Conservation (phyloP, 306 rosid genomes). For the Purshia tridentata region DNA sequence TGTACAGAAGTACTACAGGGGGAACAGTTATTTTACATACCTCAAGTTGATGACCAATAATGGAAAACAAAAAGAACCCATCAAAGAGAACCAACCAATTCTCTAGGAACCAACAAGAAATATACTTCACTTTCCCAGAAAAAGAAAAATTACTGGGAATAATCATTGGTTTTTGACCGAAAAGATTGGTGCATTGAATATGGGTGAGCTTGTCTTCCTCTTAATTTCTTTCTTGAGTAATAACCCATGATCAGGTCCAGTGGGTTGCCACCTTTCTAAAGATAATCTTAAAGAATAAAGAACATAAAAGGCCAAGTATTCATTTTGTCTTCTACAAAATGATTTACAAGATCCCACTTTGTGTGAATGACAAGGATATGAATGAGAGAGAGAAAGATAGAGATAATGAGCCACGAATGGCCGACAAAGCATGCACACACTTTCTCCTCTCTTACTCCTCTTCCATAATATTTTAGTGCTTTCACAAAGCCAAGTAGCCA, state of each 20-base stretch:
- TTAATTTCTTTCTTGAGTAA: neutral
- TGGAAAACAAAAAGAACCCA: constrained; percentile 13
- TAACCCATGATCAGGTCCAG: constrained; percentile 2
- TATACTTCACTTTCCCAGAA: neutral
- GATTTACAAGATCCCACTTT: constrained; percentile 32
- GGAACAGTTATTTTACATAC: constrained; percentile 18
- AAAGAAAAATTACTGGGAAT: neutral
- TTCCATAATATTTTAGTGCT: constrained; percentile 29
- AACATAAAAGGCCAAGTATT: constrained; percentile 9
- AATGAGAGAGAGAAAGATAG: neutral
- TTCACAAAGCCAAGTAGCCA: neutral
- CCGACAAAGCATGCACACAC: constrained; percentile 35
- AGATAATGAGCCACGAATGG: constrained; percentile 12
- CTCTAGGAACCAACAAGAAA: constrained; percentile 12
- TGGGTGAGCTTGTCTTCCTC: neutral
- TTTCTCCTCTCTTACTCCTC: constrained; percentile 9
- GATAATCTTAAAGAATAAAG: constrained; percentile 24
- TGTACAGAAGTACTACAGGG: neutral
- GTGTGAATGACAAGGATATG: constrained; percentile 15
- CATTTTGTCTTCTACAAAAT: constrained; percentile 22
- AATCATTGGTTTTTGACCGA: constrained; percentile 10
- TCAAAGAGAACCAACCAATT: constrained; percentile 20
- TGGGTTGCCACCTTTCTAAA: constrained; percentile 11
- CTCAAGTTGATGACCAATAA: constrained; percentile 17
- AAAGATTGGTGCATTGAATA: neutral